Evolutionary conservation across 1,139 yeast genomes (phyloP).

Genomic region (Geotrichum candidum): DNA sequence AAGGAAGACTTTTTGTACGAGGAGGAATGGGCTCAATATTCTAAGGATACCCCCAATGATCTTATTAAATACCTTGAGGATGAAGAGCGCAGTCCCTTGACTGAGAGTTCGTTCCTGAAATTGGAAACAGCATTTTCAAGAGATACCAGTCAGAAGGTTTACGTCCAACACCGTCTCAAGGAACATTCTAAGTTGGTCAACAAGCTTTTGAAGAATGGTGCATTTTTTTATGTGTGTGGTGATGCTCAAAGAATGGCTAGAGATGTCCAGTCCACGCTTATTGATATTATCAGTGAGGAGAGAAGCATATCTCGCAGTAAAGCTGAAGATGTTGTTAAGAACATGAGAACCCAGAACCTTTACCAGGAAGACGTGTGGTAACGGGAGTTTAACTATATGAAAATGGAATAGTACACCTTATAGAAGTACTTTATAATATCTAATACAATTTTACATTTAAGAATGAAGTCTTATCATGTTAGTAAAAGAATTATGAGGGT

Average conservation of each 20-base stretch:
- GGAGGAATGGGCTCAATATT: conserved; percentile 65
- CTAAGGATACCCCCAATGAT: conserved; percentile 27
- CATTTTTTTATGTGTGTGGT: conserved; percentile 91
- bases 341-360: conserved; percentile 75
- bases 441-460: neutral
- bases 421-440: neutral
- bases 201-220: conserved; percentile 63
- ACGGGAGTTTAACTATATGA: conserved; percentile 1
- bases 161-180: conserved; percentile 74
- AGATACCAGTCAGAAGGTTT: conserved; percentile 59
- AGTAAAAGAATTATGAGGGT: too few relatives aligned
- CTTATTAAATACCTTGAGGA: conserved; percentile 60
- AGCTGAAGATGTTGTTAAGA: conserved; percentile 74
- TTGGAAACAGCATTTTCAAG: conserved; percentile 85
- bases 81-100: conserved; percentile 12
- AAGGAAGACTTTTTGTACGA: conserved; percentile 74
- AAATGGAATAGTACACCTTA: neutral
- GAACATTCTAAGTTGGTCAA: conserved; percentile 53
- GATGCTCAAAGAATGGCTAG: conserved; percentile 96
- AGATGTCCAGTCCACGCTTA: conserved; percentile 77
- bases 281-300: conserved; percentile 55
- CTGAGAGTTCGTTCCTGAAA: conserved; percentile 33
- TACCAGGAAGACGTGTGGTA: conserved; percentile 98
- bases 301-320: conserved; percentile 54
- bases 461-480: too few relatives aligned